A percentile compares a stretch with the other conserved stretches of the same genome.
Conservation (phyloP, 2,329 filamentous ascomycete species). For the Cytospora chrysosperma region DNA sequence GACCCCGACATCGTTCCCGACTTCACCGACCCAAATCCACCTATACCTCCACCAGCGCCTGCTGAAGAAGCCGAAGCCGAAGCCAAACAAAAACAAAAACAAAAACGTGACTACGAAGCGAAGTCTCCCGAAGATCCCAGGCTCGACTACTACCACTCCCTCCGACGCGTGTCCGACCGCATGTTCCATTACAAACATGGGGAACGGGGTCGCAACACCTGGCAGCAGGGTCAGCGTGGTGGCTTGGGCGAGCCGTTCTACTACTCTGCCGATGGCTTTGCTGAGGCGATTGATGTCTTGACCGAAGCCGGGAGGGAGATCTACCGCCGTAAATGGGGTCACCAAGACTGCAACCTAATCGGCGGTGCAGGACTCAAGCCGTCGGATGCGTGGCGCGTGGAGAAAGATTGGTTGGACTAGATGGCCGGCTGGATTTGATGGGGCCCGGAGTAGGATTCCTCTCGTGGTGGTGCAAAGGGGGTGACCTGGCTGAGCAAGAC, state of each 20-base stretch:
- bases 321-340: constrained; percentile 43
- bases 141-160: constrained; percentile 31
- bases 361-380: constrained; percentile 30
- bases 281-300: constrained; percentile 43
- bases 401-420: constrained; percentile 36
- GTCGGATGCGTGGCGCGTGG: constrained; percentile 38
- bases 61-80: background rate
- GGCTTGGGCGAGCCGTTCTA: constrained; percentile 54
- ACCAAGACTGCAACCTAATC: constrained; percentile 38
- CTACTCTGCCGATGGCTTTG: constrained; percentile 46
- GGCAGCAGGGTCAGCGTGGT: constrained; percentile 51
- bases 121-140: constrained; percentile 25
- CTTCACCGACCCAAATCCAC: constrained; percentile 40
- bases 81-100: constrained; percentile 25
- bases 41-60: constrained; percentile 20
- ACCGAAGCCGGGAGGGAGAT: constrained; percentile 45
- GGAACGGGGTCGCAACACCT: constrained; percentile 46
- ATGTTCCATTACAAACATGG: constrained; percentile 46
- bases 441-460: background rate
- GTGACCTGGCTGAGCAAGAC: background rate
- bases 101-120: constrained; percentile 20
- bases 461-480: background rate
- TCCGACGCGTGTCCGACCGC: constrained; percentile 32
- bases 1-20: constrained; percentile 37
- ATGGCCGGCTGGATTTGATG: background rate